Evolutionary conservation across 805 yeast genomes (phyloP).

Genomic region (Yamadazyma paraphyllophila): DNA sequence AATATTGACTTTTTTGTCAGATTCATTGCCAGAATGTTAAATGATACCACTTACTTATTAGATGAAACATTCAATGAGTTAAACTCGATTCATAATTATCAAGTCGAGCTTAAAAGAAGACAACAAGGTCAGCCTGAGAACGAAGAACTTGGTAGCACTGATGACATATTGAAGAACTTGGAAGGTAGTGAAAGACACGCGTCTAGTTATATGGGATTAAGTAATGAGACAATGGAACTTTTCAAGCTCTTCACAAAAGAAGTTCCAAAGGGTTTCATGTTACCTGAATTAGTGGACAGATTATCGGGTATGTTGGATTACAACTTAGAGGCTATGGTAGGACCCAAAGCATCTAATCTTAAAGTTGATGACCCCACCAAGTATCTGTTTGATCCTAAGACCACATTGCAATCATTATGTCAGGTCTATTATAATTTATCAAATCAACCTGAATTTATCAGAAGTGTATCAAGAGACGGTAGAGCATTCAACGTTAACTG

Average conservation of each 20-base stretch:
- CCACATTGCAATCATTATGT: conserved; percentile 63
- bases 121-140: conserved; percentile 26
- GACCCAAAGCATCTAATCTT: conserved; percentile 87
- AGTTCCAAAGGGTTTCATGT: conserved; percentile 81
- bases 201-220: conserved; percentile 74
- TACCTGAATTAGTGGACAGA: conserved; percentile 88
- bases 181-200: conserved; percentile 72
- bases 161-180: conserved; percentile 59
- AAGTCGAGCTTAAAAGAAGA: conserved; percentile 59
- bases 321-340: conserved; percentile 88
- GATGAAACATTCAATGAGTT: conserved; percentile 88
- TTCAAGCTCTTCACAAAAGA: conserved; percentile 81
- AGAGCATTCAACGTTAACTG: conserved; percentile 73
- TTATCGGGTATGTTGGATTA: conserved; percentile 95
- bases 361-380: conserved; percentile 82
- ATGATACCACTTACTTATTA: conserved; percentile 86
- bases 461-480: conserved; percentile 86
- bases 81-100: conserved; percentile 71
- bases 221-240: conserved; percentile 77
- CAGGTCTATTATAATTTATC: conserved; percentile 76
- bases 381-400: conserved; percentile 79
- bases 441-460: conserved; percentile 59
- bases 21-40: conserved; percentile 91
- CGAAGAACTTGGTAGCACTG: conserved; percentile 50
- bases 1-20: conserved; percentile 84